Evolutionary conservation across 2,329 filamentous ascomycete genomes (phyloP).

Genomic region (Exophiala dermatitidis): DNA sequence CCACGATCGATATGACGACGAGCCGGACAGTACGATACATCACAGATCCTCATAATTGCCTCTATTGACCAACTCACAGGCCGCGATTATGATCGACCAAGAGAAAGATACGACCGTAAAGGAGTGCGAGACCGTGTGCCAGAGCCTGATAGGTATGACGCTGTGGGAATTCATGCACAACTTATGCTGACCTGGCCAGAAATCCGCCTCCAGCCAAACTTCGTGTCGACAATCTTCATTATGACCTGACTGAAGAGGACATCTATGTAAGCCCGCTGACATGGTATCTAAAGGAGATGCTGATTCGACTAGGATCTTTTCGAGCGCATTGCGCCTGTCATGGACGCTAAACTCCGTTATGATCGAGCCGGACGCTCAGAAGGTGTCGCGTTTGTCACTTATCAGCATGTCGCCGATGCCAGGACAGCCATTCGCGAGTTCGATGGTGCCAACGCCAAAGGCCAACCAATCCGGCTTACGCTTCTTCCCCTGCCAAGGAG

Average conservation of each 20-base stretch:
- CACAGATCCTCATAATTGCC: not conserved
- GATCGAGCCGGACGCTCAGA: constrained; percentile 84
- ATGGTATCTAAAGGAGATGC: not conserved
- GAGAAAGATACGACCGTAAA: constrained; percentile 17
- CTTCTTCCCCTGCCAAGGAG: constrained; percentile 51
- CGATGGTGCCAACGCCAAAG: constrained; percentile 84
- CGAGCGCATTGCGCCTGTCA: constrained; percentile 64
- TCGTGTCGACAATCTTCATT: constrained; percentile 83
- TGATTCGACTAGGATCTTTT: constrained; percentile 62
- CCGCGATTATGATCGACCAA: constrained; percentile 12
- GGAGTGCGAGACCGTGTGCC: constrained; percentile 34
- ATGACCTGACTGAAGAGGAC: constrained; percentile 79
- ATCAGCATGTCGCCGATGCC: constrained; percentile 64
- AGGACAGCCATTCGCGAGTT: constrained; percentile 68
- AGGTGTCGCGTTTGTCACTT: constrained; percentile 77
- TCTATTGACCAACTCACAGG: constrained; percentile 26
- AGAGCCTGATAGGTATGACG: constrained; percentile 32
- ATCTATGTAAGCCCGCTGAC: constrained; percentile 54
- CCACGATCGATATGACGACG: constrained; percentile 79
- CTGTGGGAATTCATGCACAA: constrained; percentile 11
- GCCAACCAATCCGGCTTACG: constrained; percentile 71
- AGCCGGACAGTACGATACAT: constrained; percentile 43
- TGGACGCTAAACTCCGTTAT: constrained; percentile 65
- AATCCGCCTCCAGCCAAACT: constrained; percentile 59
- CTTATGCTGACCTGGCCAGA: constrained; percentile 35